These are phyloP conservation scores for Acaromyces ingoldii DNA, from an alignment of 1,284 basidiomycete genomes.

Conservation along the genomic window DNA sequence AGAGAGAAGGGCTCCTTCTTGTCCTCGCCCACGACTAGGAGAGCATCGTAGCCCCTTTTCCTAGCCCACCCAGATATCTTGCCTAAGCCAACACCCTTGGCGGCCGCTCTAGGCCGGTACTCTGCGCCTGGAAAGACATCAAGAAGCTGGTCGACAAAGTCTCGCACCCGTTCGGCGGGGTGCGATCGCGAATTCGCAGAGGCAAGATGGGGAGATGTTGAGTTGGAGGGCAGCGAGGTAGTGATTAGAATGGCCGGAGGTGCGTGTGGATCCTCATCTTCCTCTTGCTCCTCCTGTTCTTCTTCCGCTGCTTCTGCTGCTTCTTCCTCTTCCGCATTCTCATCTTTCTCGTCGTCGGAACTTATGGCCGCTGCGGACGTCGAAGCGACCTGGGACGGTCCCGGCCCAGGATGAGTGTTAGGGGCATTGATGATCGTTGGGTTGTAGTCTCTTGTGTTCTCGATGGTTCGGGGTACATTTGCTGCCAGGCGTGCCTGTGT, in stretches of 20 bases:
- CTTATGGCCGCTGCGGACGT: conserved; percentile 7
- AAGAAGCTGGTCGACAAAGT: conserved; percentile 72
- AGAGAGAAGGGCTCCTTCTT: conserved; percentile 71
- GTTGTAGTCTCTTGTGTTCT: conserved; percentile 86
- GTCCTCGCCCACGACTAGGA: conserved; percentile 92
- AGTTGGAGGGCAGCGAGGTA: conserved; percentile 44
- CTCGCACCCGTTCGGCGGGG: conserved; percentile 52
- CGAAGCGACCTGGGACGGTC: conserved; percentile 1
- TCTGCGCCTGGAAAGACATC: conserved; percentile 91
- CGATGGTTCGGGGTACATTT: conserved; percentile 85
- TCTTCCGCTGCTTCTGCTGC: conserved; percentile 18
- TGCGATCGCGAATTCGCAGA: conserved; percentile 61
- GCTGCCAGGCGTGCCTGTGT: conserved; percentile 69
- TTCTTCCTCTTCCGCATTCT: conserved; percentile 34
- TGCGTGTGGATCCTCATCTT: conserved; percentile 36
- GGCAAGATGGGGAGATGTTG: conserved; percentile 34
- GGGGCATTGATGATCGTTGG: conserved; percentile 62
- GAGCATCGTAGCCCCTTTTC: conserved; percentile 75
- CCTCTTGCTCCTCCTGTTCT: conserved; percentile 27
- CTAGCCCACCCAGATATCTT: conserved; percentile 91
- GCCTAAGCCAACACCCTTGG: conserved; percentile 87
- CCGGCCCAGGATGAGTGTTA: conserved; percentile 52
- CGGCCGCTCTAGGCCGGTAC: conserved; percentile 82
- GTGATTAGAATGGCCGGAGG: conserved; percentile 45
- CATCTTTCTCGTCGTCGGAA: conserved; percentile 36